Evolutionary conservation across 805 yeast genomes (phyloP).

Genomic region (Lipomyces oligophaga): DNA sequence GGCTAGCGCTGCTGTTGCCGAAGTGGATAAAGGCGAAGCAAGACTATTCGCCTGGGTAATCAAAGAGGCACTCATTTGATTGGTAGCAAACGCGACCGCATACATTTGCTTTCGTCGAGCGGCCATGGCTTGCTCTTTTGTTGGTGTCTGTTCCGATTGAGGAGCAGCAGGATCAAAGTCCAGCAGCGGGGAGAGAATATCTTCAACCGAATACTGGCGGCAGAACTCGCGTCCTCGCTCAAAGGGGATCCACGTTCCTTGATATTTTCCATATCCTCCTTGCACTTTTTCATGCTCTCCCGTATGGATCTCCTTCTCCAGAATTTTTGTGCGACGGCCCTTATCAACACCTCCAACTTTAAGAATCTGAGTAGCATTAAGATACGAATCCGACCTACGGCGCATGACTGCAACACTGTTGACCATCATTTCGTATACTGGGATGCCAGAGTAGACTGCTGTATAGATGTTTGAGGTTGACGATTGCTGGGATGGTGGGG

Average conservation of each 20-base stretch:
- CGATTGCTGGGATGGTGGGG: conserved; percentile 10
- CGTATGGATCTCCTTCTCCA: conserved; percentile 60
- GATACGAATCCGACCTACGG: conserved; percentile 57
- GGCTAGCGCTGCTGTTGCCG: conserved; percentile 1
- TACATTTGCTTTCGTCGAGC: conserved; percentile 37
- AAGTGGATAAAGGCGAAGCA: background rate
- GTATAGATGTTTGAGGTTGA: conserved; percentile 22
- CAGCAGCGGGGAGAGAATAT: conserved; percentile 50
- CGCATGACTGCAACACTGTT: conserved; percentile 64
- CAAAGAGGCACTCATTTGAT: conserved; percentile 7
- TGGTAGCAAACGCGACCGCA: conserved; percentile 22
- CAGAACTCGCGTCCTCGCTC: conserved; percentile 46
- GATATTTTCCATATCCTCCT: conserved; percentile 71
- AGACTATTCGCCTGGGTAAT: background rate
- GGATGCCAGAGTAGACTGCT: conserved; percentile 58
- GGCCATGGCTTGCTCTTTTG: conserved; percentile 48
- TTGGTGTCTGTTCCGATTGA: conserved; percentile 42
- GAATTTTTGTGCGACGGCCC: conserved; percentile 57
- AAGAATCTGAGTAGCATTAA: conserved; percentile 69
- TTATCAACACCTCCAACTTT: conserved; percentile 66
- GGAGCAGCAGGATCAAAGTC: conserved; percentile 40
- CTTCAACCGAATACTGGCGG: conserved; percentile 56
- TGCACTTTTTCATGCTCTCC: conserved; percentile 68
- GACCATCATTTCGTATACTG: conserved; percentile 58
- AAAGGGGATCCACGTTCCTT: conserved; percentile 69